Conservation (phyloP, 2,329 filamentous ascomycete species). For the Seiridium cupressi region DNA sequence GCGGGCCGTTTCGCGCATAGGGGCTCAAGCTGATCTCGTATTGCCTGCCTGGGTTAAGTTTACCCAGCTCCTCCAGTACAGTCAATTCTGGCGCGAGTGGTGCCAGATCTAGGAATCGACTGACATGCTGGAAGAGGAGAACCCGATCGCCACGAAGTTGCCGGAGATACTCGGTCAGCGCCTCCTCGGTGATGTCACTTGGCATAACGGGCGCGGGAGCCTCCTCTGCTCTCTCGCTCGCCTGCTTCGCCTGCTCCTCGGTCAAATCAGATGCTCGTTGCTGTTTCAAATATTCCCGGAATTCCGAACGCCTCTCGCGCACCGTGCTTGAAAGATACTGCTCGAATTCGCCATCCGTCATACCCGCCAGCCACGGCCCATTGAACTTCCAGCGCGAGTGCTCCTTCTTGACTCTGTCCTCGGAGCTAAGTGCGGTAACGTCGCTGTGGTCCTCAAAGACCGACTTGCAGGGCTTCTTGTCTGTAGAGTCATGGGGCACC, state of each 20-base stretch:
- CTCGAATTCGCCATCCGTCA: conserved; percentile 60
- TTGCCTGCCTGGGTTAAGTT: conserved; percentile 13
- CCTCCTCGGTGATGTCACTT: conserved; percentile 44
- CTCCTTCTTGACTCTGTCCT: conserved; percentile 30
- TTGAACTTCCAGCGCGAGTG: conserved; percentile 64
- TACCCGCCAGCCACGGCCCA: conserved; percentile 65
- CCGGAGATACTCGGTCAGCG: conserved; percentile 52
- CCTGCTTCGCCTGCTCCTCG: conserved; percentile 30
- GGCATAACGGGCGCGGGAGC: conserved; percentile 28
- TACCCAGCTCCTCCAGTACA: conserved; percentile 22
- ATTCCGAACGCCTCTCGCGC: conserved; percentile 50
- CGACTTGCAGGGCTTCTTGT: conserved; percentile 37
- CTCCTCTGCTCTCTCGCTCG: conserved; percentile 35
- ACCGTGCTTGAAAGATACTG: conserved; percentile 54
- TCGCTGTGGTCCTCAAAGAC: conserved; percentile 61
- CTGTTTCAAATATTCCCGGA: conserved; percentile 51
- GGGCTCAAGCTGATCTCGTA: conserved; percentile 33
- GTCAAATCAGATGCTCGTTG: conserved; percentile 47
- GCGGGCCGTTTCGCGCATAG: conserved; percentile 54
- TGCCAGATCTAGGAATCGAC: conserved; percentile 61
- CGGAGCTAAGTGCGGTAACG: conserved; percentile 41
- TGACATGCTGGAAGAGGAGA: conserved; percentile 52
- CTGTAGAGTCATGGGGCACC: conserved; percentile 35
- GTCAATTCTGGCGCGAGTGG: conserved; percentile 35
- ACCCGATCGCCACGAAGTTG: conserved; percentile 49